Percentiles rank a stretch among this genome's conserved stretches.
Evolutionary conservation across 257 asterid genomes (phyloP).

Genomic region (Rehmannia glutinosa): DNA sequence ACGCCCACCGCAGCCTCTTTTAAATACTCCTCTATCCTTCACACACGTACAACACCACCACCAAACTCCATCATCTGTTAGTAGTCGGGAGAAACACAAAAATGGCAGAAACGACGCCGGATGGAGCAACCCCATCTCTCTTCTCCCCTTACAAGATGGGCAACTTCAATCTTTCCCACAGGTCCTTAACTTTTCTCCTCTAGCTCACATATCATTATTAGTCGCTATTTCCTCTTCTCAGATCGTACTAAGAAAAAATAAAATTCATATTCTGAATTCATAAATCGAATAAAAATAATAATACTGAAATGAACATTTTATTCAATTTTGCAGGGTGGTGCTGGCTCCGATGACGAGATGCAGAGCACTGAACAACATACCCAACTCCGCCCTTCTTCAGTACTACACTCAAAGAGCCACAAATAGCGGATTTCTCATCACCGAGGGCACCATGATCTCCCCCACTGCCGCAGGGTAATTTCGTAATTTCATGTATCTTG

Average conservation of each 20-base stretch:
- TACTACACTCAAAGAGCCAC: conserved; percentile 89
- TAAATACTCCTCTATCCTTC: too few species aligned
- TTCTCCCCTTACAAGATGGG: conserved; percentile 92
- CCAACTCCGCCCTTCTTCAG: conserved; percentile 59
- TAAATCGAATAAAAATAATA: not conserved
- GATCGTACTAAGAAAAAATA: not conserved
- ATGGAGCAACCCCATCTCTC: conserved; percentile 45
- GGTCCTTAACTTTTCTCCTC: conserved; percentile 28
- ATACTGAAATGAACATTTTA: not conserved
- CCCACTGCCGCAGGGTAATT: conserved; percentile 86
- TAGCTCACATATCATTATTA: not conserved
- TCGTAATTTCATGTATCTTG: conserved; percentile 10
- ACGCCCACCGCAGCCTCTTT: not conserved
- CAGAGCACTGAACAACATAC: conserved; percentile 65
- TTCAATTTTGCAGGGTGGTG: conserved; percentile 49
- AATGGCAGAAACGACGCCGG: conserved; percentile 46
- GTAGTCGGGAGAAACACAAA: not conserved
- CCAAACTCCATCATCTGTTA: not conserved
- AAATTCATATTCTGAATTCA: too few species aligned
- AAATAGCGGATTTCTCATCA: conserved; percentile 82
- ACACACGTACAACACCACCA: not conserved
- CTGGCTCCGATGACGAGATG: conserved; percentile 97
- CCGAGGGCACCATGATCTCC: conserved; percentile 90
- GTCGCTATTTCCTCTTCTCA: not conserved
- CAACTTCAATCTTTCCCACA: conserved; percentile 75